Evolutionary conservation across 176 grass and related monocot genomes (phyloP).

Genomic region (Oryza punctata): DNA sequence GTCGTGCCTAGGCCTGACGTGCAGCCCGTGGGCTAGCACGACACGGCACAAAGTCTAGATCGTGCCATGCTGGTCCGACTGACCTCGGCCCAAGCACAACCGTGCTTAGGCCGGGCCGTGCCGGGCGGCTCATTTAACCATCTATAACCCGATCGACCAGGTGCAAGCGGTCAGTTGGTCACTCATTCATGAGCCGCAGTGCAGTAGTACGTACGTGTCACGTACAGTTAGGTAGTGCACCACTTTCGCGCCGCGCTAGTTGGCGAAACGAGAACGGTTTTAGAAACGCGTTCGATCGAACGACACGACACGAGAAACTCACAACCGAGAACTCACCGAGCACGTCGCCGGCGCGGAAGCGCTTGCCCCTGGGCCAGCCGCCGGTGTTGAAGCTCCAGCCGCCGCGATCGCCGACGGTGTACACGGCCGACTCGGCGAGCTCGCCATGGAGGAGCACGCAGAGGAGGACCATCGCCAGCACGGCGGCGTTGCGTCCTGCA

Average conservation of each 20-base stretch:
- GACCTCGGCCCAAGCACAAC: too few species aligned
- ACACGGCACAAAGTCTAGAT: too few species aligned
- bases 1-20: too few species aligned
- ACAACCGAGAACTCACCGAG: conserved; percentile 51
- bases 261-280: neutral
- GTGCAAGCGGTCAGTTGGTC: too few species aligned
- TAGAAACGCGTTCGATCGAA: neutral
- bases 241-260: neutral
- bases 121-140: too few species aligned
- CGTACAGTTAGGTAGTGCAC: neutral
- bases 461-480: conserved; percentile 48
- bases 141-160: too few species aligned
- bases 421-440: conserved; percentile 62
- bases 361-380: conserved; percentile 64
- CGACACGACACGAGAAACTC: neutral
- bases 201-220: too few species aligned
- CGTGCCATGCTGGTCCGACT: too few species aligned
- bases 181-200: too few species aligned
- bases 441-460: conserved; percentile 75
- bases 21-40: too few species aligned
- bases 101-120: too few species aligned
- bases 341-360: conserved; percentile 81
- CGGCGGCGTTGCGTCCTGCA: conserved; percentile 24
- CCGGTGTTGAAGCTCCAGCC: conserved; percentile 67
- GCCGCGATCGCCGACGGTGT: conserved; percentile 65